Conservation (phyloP, 495 filamentous ascomycete species). For the Extremus antarcticus region DNA sequence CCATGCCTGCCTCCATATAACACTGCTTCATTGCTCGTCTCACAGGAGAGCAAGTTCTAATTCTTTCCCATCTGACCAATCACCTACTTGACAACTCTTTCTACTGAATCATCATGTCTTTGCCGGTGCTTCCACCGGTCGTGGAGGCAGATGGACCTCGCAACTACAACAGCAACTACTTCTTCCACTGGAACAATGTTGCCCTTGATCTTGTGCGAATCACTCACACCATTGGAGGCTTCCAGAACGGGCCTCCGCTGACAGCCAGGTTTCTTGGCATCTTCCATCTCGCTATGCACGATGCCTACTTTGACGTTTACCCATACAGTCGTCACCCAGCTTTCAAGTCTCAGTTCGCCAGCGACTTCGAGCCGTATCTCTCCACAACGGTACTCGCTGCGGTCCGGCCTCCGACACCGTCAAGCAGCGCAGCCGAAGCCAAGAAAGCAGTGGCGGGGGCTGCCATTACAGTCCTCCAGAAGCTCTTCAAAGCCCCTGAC, state of each 20-base stretch:
- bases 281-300: slow-evolving; percentile 28
- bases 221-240: slow-evolving; percentile 19
- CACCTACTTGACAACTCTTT: background rate
- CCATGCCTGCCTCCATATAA: too few relatives aligned
- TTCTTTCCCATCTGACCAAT: background rate
- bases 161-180: slow-evolving; percentile 23
- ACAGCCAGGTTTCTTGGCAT: slow-evolving; percentile 24
- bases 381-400: background rate
- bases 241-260: slow-evolving; percentile 19
- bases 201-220: slow-evolving; percentile 26
- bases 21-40: too few relatives aligned
- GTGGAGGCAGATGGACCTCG: background rate
- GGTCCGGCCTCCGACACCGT: slow-evolving; percentile 6
- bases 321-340: slow-evolving; percentile 1
- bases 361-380: slow-evolving; percentile 18
- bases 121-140: background rate
- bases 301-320: slow-evolving; percentile 23
- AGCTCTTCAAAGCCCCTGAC: slow-evolving; percentile 21
- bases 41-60: background rate
- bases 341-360: slow-evolving; percentile 17
- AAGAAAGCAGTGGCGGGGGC: slow-evolving; percentile 26
- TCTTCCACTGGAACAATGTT: slow-evolving; percentile 29
- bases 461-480: slow-evolving; percentile 22
- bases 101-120: background rate
- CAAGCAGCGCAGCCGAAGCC: slow-evolving; percentile 18